A percentile compares a stretch with the other conserved stretches of the same genome.
phyloP scores from a whole-genome alignment of 768 basidiomycete genomes.

The Lepiota brunneoincarnata region DNA sequence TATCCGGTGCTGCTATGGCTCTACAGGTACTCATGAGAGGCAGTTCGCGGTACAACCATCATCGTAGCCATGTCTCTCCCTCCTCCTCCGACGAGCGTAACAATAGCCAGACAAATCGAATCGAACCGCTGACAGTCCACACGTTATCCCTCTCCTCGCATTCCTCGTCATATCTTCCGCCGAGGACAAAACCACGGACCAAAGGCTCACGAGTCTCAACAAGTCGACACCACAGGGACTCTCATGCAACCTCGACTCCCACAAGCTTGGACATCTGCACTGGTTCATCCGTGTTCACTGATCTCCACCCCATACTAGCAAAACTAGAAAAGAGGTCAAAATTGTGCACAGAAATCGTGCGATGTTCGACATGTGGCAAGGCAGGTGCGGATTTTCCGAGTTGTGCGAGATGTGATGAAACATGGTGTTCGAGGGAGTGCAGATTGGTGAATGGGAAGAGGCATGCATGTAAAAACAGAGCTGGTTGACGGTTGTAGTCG shows the following conservation, averaged over 20 bases:
- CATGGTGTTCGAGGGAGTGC: conserved; percentile 57
- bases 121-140: too few relatives aligned
- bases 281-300: not conserved
- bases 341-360: conserved; percentile 30
- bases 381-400: conserved; percentile 45
- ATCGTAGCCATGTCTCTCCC: too few relatives aligned
- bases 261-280: not conserved
- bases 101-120: too few relatives aligned
- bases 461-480: conserved; percentile 32
- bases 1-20: not conserved
- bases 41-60: too few relatives aligned
- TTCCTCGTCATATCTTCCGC: too few relatives aligned
- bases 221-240: not conserved
- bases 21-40: not conserved
- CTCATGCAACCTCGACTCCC: not conserved
- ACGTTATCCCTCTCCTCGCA: too few relatives aligned
- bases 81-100: too few relatives aligned
- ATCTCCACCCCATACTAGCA: conserved; percentile 36
- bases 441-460: conserved; percentile 40
- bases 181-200: not conserved
- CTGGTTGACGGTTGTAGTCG: not conserved
- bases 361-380: conserved; percentile 46
- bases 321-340: conserved; percentile 43
- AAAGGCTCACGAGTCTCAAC: not conserved
- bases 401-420: conserved; percentile 47